Percentiles rank a stretch among this genome's conserved stretches.
These are phyloP conservation scores for Hypoxylon rickii DNA, from an alignment of 495 filamentous ascomycete species.

Conservation along the genomic window DNA sequence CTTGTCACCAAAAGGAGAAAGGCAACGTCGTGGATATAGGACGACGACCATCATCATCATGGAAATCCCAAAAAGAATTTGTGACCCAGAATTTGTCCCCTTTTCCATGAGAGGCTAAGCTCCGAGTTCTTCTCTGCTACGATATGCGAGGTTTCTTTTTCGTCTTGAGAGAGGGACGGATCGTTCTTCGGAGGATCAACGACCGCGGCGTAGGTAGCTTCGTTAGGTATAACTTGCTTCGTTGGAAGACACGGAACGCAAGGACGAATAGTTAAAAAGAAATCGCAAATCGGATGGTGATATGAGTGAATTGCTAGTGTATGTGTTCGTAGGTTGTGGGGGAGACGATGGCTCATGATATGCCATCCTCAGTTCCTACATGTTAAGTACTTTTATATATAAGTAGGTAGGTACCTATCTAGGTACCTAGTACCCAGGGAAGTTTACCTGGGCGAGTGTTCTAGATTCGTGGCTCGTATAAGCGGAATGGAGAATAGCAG, in stretches of 20 bases:
- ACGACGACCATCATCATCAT: background rate
- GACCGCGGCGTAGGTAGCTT: slow-evolving; percentile 1
- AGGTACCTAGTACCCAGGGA: background rate
- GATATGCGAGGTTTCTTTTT: background rate
- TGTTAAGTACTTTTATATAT: too few relatives aligned
- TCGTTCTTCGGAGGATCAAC: too few relatives aligned
- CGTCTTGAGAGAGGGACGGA: background rate
- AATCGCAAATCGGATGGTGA: slow-evolving; percentile 10
- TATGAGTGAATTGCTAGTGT: background rate
- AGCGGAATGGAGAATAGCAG: too few relatives aligned
- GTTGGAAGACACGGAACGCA: slow-evolving; percentile 1
- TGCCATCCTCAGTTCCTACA: too few relatives aligned
- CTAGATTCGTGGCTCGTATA: too few relatives aligned
- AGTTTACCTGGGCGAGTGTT: too few relatives aligned
- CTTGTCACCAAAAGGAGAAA: background rate
- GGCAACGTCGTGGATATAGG: background rate
- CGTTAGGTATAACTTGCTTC: background rate
- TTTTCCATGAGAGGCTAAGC: background rate
- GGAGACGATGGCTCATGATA: too few relatives aligned
- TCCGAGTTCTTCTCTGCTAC: background rate
- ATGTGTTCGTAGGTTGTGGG: background rate
- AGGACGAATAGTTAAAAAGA: slow-evolving; percentile 19
- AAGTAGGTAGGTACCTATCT: too few relatives aligned
- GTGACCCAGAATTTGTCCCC: background rate
- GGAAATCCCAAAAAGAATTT: background rate